Evolutionary conservation across 129 eudicot genomes (phyloP).

Genomic region (Calendula officinalis): DNA sequence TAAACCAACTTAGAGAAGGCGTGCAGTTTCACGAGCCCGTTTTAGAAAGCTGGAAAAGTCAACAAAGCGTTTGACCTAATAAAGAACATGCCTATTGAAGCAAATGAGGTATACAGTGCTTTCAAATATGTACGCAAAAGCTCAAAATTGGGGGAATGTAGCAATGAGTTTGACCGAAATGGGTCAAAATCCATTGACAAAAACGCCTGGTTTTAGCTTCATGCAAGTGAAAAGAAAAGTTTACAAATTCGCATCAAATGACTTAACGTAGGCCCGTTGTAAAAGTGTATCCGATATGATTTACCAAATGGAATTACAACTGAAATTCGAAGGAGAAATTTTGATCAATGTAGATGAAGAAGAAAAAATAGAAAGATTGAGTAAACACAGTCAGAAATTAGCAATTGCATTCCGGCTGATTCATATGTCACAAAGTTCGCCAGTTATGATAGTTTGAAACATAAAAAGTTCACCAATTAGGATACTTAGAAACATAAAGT

Average conservation of each 20-base stretch:
- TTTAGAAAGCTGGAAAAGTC: constrained; percentile 45
- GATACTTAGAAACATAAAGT: no score
- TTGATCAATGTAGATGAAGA: constrained; percentile 58
- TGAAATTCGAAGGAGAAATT: constrained; percentile 52
- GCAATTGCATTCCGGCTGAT: constrained; percentile 75
- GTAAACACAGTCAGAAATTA: constrained; percentile 75
- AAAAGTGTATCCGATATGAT: constrained; percentile 41
- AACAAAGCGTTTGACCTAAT: constrained; percentile 42
- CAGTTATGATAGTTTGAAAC: constrained; percentile 72
- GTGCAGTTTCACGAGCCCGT: constrained; percentile 56
- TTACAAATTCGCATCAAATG: constrained; percentile 48
- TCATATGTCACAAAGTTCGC: constrained; percentile 42
- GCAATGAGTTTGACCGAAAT: constrained; percentile 33
- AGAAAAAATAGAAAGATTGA: constrained; percentile 67
- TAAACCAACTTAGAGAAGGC: constrained; percentile 27
- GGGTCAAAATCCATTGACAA: constrained; percentile 32
- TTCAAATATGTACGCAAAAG: constrained; percentile 52
- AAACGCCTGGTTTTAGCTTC: constrained; percentile 40
- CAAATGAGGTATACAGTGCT: constrained; percentile 38
- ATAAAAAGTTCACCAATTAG: no score
- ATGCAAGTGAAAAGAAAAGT: constrained; percentile 39
- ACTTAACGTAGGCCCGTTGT: constrained; percentile 33
- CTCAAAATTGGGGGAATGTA: constrained; percentile 41
- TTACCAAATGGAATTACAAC: constrained; percentile 54
- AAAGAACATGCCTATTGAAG: constrained; percentile 52